Evolutionary conservation across 805 yeast species (phyloP).

Genomic region (Candida succiphila): DNA sequence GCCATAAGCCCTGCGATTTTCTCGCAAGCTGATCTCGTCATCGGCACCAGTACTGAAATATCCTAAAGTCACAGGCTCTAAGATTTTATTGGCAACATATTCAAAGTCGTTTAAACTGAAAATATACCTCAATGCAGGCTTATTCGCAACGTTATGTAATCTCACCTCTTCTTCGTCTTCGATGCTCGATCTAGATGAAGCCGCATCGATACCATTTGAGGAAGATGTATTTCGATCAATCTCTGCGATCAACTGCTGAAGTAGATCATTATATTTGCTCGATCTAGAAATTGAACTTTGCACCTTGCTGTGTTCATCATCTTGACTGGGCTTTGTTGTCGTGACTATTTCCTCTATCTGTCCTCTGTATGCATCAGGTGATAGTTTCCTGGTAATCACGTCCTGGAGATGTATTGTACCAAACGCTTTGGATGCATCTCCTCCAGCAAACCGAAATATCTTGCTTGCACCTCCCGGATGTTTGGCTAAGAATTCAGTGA

Average conservation of each 20-base stretch:
- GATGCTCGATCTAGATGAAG: not conserved
- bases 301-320: constrained; percentile 3
- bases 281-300: not conserved
- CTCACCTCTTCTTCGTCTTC: no score
- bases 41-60: constrained; percentile 83
- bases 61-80: constrained; percentile 74
- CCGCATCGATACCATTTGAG: constrained; percentile 21
- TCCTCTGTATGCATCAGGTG: constrained; percentile 16
- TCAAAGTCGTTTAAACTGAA: constrained; percentile 80
- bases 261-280: constrained; percentile 4
- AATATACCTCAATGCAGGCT: constrained; percentile 61
- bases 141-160: constrained; percentile 8
- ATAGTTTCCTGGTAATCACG: constrained; percentile 4
- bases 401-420: constrained; percentile 16
- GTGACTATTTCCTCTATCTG: constrained; percentile 3
- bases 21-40: constrained; percentile 79
- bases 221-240: constrained; percentile 14
- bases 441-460: constrained; percentile 37
- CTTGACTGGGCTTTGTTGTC: not conserved
- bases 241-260: constrained; percentile 3
- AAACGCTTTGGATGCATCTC: constrained; percentile 32
- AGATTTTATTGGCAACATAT: constrained; percentile 63
- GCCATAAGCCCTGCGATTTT: constrained; percentile 79
- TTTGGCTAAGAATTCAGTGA: constrained; percentile 41
- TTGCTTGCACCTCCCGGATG: constrained; percentile 47